Percentiles rank a stretch among this genome's conserved stretches.
These are phyloP conservation scores for Saposhnikovia divaricata DNA, from an alignment of 129 eudicot genomes.

Conservation along the genomic window DNA sequence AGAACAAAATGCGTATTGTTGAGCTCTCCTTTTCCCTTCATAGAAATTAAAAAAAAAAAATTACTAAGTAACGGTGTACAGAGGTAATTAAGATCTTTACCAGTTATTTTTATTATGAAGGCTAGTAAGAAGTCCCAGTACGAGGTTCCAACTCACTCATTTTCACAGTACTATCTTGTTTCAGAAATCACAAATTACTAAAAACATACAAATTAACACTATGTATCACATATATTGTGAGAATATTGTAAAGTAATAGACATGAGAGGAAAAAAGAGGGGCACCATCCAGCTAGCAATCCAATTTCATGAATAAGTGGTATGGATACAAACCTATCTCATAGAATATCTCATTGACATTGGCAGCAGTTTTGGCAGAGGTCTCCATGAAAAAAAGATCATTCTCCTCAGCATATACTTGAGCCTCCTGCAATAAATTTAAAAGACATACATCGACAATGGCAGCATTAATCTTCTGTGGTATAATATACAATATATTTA, in stretches of 20 bases:
- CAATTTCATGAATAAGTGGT: background rate
- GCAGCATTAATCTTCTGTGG: background rate
- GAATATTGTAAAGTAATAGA: background rate
- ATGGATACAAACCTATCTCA: conserved; percentile 63
- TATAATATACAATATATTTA: background rate
- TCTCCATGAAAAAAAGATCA: conserved; percentile 85
- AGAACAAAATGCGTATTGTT: background rate
- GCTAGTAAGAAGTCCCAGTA: background rate
- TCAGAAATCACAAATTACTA: background rate
- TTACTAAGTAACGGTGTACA: background rate
- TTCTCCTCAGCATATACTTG: conserved; percentile 81
- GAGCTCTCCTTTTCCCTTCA: background rate
- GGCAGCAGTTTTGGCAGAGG: conserved; percentile 91
- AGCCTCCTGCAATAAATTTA: conserved; percentile 59
- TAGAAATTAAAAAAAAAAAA: background rate
- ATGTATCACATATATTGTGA: background rate
- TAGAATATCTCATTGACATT: conserved; percentile 83
- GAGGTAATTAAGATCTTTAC: background rate
- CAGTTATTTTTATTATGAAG: background rate
- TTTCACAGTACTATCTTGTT: background rate
- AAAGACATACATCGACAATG: background rate
- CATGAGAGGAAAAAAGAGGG: background rate
- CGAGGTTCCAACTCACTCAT: background rate
- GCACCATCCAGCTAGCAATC: background rate
- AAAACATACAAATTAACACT: background rate